A percentile compares a stretch with the other conserved stretches of the same genome.
Evolutionary conservation across 345 rosid genomes (phyloP).

Genomic region (Fremontodendron californicum): DNA sequence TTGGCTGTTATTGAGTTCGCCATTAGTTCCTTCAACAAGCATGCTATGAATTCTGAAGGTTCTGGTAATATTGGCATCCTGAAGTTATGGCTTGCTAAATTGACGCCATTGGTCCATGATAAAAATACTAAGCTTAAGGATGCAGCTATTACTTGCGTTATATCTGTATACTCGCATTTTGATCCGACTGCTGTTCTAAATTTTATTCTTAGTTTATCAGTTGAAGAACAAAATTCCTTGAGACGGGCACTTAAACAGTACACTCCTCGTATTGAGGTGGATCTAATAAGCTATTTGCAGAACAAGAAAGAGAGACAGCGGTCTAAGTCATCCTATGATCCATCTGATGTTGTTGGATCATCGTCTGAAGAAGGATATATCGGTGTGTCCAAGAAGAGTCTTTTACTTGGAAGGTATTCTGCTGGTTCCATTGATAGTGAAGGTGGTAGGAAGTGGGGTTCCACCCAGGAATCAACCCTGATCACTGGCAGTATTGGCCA

Average conservation of each 20-base stretch:
- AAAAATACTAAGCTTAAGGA: conserved; percentile 94
- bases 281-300: conserved; percentile 90
- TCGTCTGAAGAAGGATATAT: conserved; percentile 90
- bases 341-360: conserved; percentile 82
- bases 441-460: conserved; percentile 80
- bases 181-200: conserved; percentile 86
- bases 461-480: conserved; percentile 61
- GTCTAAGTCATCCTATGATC: conserved; percentile 73
- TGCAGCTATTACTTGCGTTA: conserved; percentile 85
- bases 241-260: conserved; percentile 89
- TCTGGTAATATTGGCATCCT: conserved; percentile 80
- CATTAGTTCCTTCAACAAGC: conserved; percentile 81
- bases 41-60: conserved; percentile 74
- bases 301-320: conserved; percentile 94
- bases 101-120: conserved; percentile 79
- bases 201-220: conserved; percentile 89
- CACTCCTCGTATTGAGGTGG: conserved; percentile 99
- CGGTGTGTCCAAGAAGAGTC: conserved; percentile 60
- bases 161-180: conserved; percentile 84
- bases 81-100: conserved; percentile 90
- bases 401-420: conserved; percentile 79
- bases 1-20: conserved; percentile 97
- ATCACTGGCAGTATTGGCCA: conserved; percentile 42
- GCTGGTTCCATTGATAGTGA: conserved; percentile 77
- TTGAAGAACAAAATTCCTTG: conserved; percentile 96